A percentile compares a stretch with the other conserved stretches of the same genome.
Evolutionary conservation across 78 protist species (phyloP).

Genomic region (Guillardia theta): DNA sequence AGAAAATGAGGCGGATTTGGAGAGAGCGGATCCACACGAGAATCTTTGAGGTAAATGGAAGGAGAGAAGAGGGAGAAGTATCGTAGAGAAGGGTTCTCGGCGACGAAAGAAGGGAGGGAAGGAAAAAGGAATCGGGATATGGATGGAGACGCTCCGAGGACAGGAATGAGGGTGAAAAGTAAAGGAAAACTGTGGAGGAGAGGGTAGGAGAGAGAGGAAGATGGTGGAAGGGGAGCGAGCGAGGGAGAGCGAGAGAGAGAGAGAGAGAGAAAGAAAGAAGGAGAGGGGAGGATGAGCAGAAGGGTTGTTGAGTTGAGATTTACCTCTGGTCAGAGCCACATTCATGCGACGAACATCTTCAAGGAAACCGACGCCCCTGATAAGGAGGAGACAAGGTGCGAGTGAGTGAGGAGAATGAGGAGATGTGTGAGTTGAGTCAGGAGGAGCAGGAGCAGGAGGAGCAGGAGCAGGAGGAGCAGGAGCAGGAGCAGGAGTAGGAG

Average conservation of each 20-base stretch:
- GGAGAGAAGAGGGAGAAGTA: too few relatives aligned
- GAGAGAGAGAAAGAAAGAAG: not conserved
- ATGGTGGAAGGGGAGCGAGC: not conserved
- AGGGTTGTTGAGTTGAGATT: not conserved
- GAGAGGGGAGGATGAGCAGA: not conserved
- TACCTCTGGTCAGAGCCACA: not conserved
- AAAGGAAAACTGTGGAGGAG: too few relatives aligned
- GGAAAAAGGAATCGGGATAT: too few relatives aligned
- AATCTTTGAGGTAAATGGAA: too few relatives aligned
- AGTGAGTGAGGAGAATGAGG: not conserved
- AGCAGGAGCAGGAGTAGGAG: too few relatives aligned
- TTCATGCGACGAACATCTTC: slow-evolving; percentile 6
- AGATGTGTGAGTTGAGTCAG: not conserved
- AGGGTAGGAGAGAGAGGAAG: not conserved
- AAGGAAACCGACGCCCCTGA: not conserved
- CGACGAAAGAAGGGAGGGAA: too few relatives aligned
- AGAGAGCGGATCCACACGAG: too few relatives aligned
- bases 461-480: too few relatives aligned
- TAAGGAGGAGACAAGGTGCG: not conserved
- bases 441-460: not conserved
- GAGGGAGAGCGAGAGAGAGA: not conserved
- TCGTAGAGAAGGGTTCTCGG: too few relatives aligned
- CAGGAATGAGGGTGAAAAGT: too few relatives aligned
- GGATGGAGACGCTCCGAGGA: too few relatives aligned
- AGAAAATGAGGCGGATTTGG: too few relatives aligned